Conservation (phyloP, 2,329 filamentous ascomycete genomes). For the Fusarium agapanthi region DNA sequence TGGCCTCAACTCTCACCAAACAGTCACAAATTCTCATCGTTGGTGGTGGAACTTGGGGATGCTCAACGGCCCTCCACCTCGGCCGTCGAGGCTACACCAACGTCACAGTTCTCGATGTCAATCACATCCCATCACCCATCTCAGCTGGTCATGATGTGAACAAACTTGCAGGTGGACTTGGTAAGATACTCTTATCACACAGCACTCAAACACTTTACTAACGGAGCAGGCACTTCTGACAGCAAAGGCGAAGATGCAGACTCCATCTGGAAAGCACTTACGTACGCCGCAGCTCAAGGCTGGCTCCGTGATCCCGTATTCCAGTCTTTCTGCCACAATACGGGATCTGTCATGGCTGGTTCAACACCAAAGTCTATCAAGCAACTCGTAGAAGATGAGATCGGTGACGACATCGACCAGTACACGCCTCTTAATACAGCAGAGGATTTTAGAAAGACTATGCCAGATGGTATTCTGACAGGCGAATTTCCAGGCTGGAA, state of each 20-base stretch:
- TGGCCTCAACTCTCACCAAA: slow-evolving; percentile 16
- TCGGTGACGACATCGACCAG: slow-evolving; percentile 10
- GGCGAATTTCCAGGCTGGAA: slow-evolving; percentile 20
- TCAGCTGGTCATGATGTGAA: slow-evolving; percentile 32
- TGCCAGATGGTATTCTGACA: slow-evolving; percentile 21
- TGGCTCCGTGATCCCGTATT: slow-evolving; percentile 25
- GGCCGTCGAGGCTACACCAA: slow-evolving; percentile 22
- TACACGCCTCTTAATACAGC: slow-evolving; percentile 13
- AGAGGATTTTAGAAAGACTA: slow-evolving; percentile 19
- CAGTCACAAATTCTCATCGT: slow-evolving; percentile 27
- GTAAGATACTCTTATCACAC: background rate
- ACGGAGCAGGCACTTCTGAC: background rate
- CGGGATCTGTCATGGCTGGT: slow-evolving; percentile 16
- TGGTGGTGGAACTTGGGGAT: slow-evolving; percentile 34
- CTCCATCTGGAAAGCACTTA: slow-evolving; percentile 4
- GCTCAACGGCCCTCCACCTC: slow-evolving; percentile 28
- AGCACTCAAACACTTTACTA: background rate
- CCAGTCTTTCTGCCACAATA: slow-evolving; percentile 16
- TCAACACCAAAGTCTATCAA: slow-evolving; percentile 18
- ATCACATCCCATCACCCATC: slow-evolving; percentile 21
- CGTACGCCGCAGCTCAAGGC: slow-evolving; percentile 3
- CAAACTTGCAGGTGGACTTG: slow-evolving; percentile 13
- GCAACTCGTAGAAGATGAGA: slow-evolving; percentile 14
- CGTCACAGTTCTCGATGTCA: slow-evolving; percentile 19
- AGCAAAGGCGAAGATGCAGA: slow-evolving; percentile 2